Evolutionary conservation across 805 yeast genomes (phyloP).

Genomic region (Pachysolen tannophilus): DNA sequence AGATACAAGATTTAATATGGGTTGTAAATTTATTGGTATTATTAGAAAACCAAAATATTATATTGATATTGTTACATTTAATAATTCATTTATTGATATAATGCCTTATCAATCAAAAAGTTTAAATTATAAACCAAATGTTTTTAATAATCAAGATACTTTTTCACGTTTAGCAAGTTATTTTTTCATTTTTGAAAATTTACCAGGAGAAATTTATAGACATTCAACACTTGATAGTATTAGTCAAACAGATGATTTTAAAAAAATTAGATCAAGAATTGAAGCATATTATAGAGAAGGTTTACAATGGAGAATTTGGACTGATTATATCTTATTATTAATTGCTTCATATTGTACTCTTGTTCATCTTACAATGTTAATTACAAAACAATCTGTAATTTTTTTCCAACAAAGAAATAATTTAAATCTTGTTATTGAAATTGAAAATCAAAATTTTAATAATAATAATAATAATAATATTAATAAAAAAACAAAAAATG

Average conservation of each 20-base stretch:
- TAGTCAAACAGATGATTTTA: constrained; percentile 4
- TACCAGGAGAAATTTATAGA: constrained; percentile 4
- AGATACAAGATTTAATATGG: constrained; percentile 1
- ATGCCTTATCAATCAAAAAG: background rate
- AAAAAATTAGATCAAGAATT: constrained; percentile 1
- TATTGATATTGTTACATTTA: constrained; percentile 7
- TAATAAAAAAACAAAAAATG: background rate
- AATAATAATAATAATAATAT: background rate
- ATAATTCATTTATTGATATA: constrained; percentile 6
- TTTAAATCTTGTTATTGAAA: too few relatives aligned
- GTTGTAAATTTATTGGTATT: constrained; percentile 6
- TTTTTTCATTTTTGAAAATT: constrained; percentile 8
- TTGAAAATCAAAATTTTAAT: background rate
- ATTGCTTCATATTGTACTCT: background rate
- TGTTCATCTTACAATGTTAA: constrained; percentile 1
- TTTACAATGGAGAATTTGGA: constrained; percentile 4
- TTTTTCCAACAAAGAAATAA: too few relatives aligned
- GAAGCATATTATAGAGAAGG: constrained; percentile 1
- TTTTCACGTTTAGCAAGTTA: constrained; percentile 6
- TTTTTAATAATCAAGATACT: background rate
- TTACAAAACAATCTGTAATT: background rate
- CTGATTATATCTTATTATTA: constrained; percentile 1
- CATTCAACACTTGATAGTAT: constrained; percentile 3
- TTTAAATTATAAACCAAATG: background rate
- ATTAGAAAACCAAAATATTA: constrained; percentile 9